These are phyloP conservation scores for Solanum hybrid DNA, from an alignment of 305 asterid genomes.

Conservation along the genomic window DNA sequence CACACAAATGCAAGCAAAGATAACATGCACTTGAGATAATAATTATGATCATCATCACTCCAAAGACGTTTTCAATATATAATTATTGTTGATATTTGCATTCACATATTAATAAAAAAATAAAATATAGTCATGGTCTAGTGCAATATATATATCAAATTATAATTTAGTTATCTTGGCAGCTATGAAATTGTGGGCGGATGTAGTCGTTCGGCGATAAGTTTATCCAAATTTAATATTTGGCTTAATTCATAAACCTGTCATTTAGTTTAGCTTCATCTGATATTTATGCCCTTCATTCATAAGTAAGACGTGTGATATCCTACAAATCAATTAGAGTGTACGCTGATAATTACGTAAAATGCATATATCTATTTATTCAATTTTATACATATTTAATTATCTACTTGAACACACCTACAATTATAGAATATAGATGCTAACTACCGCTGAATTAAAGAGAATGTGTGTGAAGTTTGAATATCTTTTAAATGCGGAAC, in stretches of 20 bases:
- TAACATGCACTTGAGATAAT: not conserved
- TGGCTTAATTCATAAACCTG: not conserved
- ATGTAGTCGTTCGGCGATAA: not conserved
- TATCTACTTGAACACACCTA: not conserved
- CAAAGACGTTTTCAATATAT: not conserved
- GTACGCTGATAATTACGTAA: not conserved
- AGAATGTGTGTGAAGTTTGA: too few species aligned
- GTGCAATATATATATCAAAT: not conserved
- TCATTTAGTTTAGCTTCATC: rapidly evolving
- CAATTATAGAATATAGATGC: too few species aligned
- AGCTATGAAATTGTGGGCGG: not conserved
- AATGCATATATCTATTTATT: rapidly evolving
- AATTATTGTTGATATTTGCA: not conserved
- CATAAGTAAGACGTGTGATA: not conserved
- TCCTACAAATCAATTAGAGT: not conserved
- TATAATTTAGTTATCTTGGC: not conserved
- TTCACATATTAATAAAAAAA: not conserved
- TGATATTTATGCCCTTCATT: not conserved
- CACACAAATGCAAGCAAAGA: not conserved
- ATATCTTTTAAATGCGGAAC: not conserved
- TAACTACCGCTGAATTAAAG: too few species aligned
- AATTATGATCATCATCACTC: not conserved
- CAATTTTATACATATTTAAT: rapidly evolving
- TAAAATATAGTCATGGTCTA: not conserved
- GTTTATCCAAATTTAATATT: not conserved